These are phyloP conservation scores for Sporothrix brasiliensis DNA, from an alignment of 2,329 filamentous ascomycete species.

Conservation along the genomic window DNA sequence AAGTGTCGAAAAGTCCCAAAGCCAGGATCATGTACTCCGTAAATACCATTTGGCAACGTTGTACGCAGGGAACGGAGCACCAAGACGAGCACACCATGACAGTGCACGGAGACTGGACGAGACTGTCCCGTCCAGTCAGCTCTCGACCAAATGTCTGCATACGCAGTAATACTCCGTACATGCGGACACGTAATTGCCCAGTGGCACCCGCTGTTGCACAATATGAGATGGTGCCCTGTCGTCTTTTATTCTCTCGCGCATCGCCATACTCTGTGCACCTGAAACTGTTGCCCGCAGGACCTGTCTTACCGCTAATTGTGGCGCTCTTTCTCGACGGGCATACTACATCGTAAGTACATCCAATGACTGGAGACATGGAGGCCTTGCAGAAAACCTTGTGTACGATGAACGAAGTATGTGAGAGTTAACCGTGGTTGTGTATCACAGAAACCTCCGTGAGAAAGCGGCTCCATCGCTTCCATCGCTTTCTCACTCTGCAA, in stretches of 20 bases:
- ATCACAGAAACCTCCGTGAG: neutral
- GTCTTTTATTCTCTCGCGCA: neutral
- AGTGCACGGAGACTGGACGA: neutral
- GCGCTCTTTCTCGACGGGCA: neutral
- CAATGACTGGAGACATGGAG: neutral
- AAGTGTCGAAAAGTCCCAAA: neutral
- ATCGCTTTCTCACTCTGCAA: neutral
- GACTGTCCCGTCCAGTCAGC: neutral
- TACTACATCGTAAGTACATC: neutral
- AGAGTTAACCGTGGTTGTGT: neutral
- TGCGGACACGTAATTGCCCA: neutral
- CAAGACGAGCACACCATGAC: too few relatives aligned
- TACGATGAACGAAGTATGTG: too few relatives aligned
- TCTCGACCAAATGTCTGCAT: too few relatives aligned
- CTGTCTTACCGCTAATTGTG: slow-evolving; percentile 21
- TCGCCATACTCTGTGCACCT: neutral
- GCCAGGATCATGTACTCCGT: neutral
- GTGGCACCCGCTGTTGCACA: neutral
- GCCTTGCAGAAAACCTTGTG: neutral
- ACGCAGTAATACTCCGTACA: too few relatives aligned
- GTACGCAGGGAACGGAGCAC: neutral
- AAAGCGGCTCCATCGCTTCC: neutral
- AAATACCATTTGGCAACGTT: neutral
- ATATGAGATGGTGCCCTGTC: slow-evolving; percentile 6
- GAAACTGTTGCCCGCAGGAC: slow-evolving; percentile 25